A percentile compares a stretch with the other conserved stretches of the same genome.
These are phyloP conservation scores for Xylaria cubensis DNA, from an alignment of 495 filamentous ascomycete genomes.

Conservation along the genomic window DNA sequence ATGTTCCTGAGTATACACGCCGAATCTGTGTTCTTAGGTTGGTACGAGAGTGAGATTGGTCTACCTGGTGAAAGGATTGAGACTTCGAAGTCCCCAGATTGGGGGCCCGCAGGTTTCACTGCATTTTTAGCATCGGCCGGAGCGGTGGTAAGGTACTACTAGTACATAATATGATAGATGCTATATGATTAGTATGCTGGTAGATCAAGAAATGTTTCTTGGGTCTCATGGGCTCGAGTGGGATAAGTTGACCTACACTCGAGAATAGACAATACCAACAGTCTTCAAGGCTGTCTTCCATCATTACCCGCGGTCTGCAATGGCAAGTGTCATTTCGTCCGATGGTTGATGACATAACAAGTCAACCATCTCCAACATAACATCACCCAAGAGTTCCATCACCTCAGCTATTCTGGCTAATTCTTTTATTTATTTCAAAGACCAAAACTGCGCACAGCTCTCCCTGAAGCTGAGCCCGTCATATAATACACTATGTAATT, in stretches of 20 bases:
- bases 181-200: not conserved
- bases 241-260: not conserved
- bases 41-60: not conserved
- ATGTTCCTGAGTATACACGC: not conserved
- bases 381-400: not conserved
- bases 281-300: not conserved
- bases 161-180: too few species aligned
- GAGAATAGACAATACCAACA: not conserved
- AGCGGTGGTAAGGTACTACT: too few species aligned
- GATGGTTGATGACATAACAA: not conserved
- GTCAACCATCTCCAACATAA: not conserved
- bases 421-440: conserved; percentile 20
- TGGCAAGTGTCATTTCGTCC: not conserved
- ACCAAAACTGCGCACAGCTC: conserved; percentile 21
- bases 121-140: too few species aligned
- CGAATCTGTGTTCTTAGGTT: not conserved
- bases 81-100: too few species aligned
- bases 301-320: not conserved
- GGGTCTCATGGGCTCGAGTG: not conserved
- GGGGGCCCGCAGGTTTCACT: too few species aligned
- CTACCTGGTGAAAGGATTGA: too few species aligned
- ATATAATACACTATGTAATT: conserved; percentile 29
- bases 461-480: conserved; percentile 16
- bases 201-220: too few species aligned
- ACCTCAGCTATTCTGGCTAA: not conserved